A percentile compares a stretch with the other conserved stretches of the same genome.
These are phyloP conservation scores for Colletotrichum lentis DNA, from an alignment of 2,329 filamentous ascomycete genomes.

Conservation along the genomic window DNA sequence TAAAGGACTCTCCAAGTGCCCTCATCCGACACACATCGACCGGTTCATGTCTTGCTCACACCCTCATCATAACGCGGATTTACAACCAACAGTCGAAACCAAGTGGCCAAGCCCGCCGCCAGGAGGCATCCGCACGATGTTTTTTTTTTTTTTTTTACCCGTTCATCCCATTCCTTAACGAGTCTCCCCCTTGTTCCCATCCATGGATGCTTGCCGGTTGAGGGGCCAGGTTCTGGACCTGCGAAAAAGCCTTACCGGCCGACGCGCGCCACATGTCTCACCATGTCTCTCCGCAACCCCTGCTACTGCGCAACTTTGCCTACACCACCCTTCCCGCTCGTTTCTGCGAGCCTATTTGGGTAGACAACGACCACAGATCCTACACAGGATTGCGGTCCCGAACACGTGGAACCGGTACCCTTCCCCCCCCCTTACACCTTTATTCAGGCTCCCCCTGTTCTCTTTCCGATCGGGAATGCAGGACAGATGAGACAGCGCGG, in stretches of 20 bases:
- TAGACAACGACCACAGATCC: not conserved
- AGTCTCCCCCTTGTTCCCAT: constrained; percentile 11
- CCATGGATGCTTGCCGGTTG: not conserved
- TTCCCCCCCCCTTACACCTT: not conserved
- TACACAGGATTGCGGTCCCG: constrained; percentile 8
- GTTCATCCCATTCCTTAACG: constrained; percentile 12
- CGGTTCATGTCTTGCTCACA: constrained; percentile 13
- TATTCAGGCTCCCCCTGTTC: constrained; percentile 6
- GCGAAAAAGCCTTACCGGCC: constrained; percentile 30
- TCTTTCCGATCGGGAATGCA: constrained; percentile 27
- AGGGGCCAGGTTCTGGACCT: not conserved
- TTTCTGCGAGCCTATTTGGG: constrained; percentile 9
- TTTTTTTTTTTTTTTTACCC: too few species aligned
- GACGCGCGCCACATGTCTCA: constrained; percentile 23
- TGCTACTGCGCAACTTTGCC: constrained; percentile 21
- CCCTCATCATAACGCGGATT: not conserved
- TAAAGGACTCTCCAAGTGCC: constrained; percentile 8
- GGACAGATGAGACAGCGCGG: constrained; percentile 31
- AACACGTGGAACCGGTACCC: constrained; percentile 26
- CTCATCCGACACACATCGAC: constrained; percentile 30
- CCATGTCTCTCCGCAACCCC: constrained; percentile 20
- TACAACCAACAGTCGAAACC: not conserved
- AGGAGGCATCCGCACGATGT: constrained; percentile 1
- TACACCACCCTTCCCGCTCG: constrained; percentile 28
- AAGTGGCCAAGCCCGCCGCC: constrained; percentile 16